Evolutionary conservation across 305 asterid species (phyloP), one percentile per base, ranked within the genome.

Genomic region (Fraxinus ornus): DNA sequence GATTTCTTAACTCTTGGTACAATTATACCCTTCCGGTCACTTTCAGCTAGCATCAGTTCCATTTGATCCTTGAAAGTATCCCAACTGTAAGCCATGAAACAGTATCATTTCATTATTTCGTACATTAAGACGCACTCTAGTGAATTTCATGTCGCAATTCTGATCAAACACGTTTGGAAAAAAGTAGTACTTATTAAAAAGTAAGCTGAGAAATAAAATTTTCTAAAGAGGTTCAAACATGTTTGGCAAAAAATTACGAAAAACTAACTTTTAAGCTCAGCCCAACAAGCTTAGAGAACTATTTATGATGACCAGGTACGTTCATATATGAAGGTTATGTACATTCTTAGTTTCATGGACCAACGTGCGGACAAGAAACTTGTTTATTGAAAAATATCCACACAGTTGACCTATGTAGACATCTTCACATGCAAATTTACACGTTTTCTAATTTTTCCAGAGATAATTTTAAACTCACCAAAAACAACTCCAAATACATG

Each of bases 21-120:
- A 88, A 87, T 82, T 75, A 88, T 90, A 49, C 97, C 93, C 90
- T 91, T 89, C 5, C 95, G 83, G 79, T 93, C 97, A 75, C 97
- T 91, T 77, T 93, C 97, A 22, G 93, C 94, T 78, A 93, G 86
- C 98, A 94, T 89, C 81, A 79, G 80, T 85, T 89, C 93, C 95
- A 92, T 93, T 78, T 93, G 90, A 49, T 89, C 91, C 86, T 93
- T 94, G 79, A 94, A 93, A 80, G 75, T 82, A 52, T 89, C 92
- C 98, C 98, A 94, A 84, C 98, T 94, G 90, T 88, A 83, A 78
- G 15, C 76, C 77, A 77, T 6, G 55, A 79, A 26, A 26, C 7
- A 4, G 71, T 10, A 66, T 28, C 74, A 66, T 26, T 66, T 66
- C 15, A 66, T 28, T 66, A 66, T 66, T 66, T 66, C 10, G 26